Conservation (phyloP, 208 protist species). For the Leptomonas seymouri region DNA sequence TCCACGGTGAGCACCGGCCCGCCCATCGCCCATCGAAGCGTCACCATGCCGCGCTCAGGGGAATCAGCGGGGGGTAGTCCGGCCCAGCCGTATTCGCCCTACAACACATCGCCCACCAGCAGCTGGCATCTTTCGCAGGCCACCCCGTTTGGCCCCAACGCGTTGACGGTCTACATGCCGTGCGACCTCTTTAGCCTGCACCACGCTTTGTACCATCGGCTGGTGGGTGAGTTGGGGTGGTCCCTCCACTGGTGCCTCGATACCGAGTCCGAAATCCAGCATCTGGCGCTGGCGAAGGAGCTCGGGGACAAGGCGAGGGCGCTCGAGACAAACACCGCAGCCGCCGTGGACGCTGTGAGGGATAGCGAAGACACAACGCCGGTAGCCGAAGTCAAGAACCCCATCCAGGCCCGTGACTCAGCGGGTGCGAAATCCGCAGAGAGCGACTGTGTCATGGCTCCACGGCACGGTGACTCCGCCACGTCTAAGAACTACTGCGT, state of each 20-base stretch:
- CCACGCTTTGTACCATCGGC: conserved; percentile 27
- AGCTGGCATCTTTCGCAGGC: background rate
- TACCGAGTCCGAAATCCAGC: conserved; percentile 24
- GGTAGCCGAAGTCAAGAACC: background rate
- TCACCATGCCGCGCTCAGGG: background rate
- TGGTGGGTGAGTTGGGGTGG: conserved; percentile 27
- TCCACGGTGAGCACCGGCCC: background rate
- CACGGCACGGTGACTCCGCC: conserved; percentile 18
- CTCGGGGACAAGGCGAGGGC: conserved; percentile 8
- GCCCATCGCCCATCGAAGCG: background rate
- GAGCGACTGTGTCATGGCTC: background rate
- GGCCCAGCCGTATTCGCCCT: background rate
- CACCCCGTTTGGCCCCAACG: conserved; percentile 8
- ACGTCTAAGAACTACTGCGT: conserved; percentile 18
- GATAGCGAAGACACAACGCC: background rate
- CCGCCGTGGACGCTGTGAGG: background rate
- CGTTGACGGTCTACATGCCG: conserved; percentile 5
- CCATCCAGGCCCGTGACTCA: background rate
- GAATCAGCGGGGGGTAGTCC: background rate
- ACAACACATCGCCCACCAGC: background rate
- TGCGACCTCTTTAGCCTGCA: conserved; percentile 31
- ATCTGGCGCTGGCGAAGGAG: conserved; percentile 14
- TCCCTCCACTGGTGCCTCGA: conserved; percentile 35
- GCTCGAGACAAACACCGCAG: background rate
- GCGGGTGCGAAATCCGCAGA: background rate